Evolutionary conservation across 2,329 filamentous ascomycete species (phyloP), one percentile per base, ranked within the genome.

Genomic region (Fusarium chlamydosporum): DNA sequence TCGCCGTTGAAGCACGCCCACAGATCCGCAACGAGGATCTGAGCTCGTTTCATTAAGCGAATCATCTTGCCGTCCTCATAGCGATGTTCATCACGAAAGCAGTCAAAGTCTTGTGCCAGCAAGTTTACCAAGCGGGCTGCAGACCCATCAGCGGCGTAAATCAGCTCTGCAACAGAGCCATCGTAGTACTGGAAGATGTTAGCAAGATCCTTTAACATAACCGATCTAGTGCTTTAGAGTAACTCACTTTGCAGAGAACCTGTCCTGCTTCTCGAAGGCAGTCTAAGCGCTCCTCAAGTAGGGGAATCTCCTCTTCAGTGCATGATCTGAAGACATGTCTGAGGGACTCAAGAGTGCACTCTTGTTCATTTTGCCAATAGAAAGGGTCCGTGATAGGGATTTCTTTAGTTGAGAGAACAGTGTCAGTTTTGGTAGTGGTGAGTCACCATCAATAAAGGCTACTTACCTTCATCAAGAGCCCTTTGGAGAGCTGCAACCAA

Each of bases 1-100:
- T 91, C 84, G 45, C 93, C 94, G 54, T 95, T 88, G 77, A 98
- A 98, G 67, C 94, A 96, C 7, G 96, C 96, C 96, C 96, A 99
- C 1, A 98, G 78, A 78, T 99, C 96, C 23, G 96, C 96, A 4
- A 97, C 94, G 20, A 98, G 86, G 63, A 99, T 99, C 79, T 99
- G 96, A 3, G 96, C 94, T 12, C 96, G 89, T 81, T 99, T 99
- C 76, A 97, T 89, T 66, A 99, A 87, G 15, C 93, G 91, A 4
- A 99, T 89, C 67, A 85, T 86, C 58, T 85, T 86, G 43, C 90
- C 89, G 11, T 89, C 89, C 54, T 95, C 89, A 76, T 94, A 97
- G 5, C 76, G 79, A 58, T 89, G 88, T 76, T 94, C 91, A 75
- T 99, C 96, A 23, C 91, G 86, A 81, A 99, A 97, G 80, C 92